Percentiles rank a stretch among this genome's conserved stretches.
Evolutionary conservation across 495 filamentous ascomycete species (phyloP).

Genomic region (Penicillium soppii): DNA sequence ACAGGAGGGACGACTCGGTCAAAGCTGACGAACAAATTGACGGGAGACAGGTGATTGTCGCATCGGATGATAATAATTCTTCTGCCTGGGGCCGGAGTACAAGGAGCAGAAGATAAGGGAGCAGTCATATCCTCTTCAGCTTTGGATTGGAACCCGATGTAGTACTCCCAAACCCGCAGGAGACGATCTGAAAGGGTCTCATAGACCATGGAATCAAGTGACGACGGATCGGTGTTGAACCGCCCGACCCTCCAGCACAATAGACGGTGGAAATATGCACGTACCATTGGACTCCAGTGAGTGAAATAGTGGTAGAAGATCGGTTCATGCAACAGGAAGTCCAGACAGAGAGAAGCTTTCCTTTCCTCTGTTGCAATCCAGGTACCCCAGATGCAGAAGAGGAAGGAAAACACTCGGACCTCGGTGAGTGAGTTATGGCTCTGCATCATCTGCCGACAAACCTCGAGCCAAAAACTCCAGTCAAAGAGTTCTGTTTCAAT

Average conservation of each 20-base stretch:
- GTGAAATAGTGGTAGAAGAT: constrained; percentile 85
- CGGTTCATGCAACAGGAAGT: constrained; percentile 76
- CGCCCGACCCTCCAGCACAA: constrained; percentile 90
- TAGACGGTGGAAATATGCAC: constrained; percentile 92
- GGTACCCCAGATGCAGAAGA: constrained; percentile 79
- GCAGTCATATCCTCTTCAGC: constrained; percentile 54
- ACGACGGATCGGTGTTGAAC: constrained; percentile 65
- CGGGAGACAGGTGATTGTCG: constrained; percentile 64
- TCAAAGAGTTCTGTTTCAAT: constrained; percentile 54
- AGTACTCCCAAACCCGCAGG: constrained; percentile 74
- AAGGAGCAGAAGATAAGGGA: constrained; percentile 72
- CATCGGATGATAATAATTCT: constrained; percentile 89
- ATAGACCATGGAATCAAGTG: constrained; percentile 72
- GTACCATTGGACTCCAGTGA: constrained; percentile 98
- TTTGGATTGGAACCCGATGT: constrained; percentile 66
- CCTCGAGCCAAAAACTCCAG: constrained; percentile 88
- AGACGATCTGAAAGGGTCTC: constrained; percentile 66
- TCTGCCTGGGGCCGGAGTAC: constrained; percentile 85
- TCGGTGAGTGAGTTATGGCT: constrained; percentile 95
- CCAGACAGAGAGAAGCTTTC: constrained; percentile 71
- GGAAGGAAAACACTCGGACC: constrained; percentile 80
- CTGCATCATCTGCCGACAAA: constrained; percentile 77
- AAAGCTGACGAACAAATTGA: constrained; percentile 62
- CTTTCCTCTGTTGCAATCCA: constrained; percentile 64
- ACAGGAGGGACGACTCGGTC: constrained; percentile 55